phyloP scores from a whole-genome alignment of 805 yeast genomes.

The Monosporozyma servazzii region DNA sequence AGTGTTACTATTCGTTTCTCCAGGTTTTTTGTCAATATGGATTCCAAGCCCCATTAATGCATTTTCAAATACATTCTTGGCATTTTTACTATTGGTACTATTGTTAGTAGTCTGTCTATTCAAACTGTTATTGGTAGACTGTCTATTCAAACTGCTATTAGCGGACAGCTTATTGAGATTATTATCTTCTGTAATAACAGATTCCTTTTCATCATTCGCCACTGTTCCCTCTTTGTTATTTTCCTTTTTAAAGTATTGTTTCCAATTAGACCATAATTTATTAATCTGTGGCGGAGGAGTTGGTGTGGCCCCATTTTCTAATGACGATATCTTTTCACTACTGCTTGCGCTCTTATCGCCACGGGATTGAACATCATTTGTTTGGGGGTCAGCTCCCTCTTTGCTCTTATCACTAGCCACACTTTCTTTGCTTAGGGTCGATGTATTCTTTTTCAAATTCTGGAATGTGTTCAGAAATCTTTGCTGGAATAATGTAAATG shows the following conservation, averaged over 20 bases:
- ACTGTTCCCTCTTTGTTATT: constrained; percentile 3
- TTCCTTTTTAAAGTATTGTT: constrained; percentile 20
- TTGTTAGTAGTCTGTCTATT: neutral
- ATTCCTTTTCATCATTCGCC: neutral
- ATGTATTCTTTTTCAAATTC: constrained; percentile 20
- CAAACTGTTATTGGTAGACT: constrained; percentile 1
- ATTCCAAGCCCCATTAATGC: constrained; percentile 22
- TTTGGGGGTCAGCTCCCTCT: neutral
- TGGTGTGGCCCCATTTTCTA: neutral
- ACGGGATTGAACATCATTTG: neutral
- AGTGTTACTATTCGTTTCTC: neutral
- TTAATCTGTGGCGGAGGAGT: constrained; percentile 2
- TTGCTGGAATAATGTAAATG: constrained; percentile 24
- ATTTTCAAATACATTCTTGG: constrained; percentile 15
- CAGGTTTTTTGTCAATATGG: constrained; percentile 3
- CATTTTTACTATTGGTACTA: constrained; percentile 3
- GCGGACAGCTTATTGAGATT: neutral
- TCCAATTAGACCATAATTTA: constrained; percentile 22
- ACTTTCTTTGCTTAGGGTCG: constrained; percentile 4
- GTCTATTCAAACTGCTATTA: constrained; percentile 1
- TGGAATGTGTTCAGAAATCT: constrained; percentile 26
- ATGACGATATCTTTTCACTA: neutral
- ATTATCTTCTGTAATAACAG: neutral
- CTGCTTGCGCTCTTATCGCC: neutral
- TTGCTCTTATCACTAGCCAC: constrained; percentile 1